Base-by-base conservation (phyloP, 163 green algal genomes). In the Chloromonas sp. region DNA sequence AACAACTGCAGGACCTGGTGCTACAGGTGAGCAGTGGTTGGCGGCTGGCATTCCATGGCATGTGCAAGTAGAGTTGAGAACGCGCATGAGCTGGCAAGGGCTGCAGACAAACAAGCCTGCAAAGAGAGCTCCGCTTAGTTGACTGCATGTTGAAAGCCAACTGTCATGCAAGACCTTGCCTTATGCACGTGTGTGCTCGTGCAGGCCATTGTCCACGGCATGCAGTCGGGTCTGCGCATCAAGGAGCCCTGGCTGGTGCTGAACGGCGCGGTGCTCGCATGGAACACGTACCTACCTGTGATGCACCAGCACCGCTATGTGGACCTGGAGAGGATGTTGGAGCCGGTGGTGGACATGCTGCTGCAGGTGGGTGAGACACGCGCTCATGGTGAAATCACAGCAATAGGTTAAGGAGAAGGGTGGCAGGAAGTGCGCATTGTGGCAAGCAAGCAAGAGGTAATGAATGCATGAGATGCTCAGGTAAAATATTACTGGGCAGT, bases 241-340 rank as follows among this genome's bases (percentile, higher is more conserved):
- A 82, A 85, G 58, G 88, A 91, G 87, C 86, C 89, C 0, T 93
- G 90, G 90, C 85, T 91, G 15, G 71, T 88, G 59, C 74, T 89
- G 77, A 93, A 93, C 71, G 85, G 84, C 3, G 90, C 90, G 0
- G 82, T 89, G 70, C 80, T 86, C 58, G 79, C 86, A 1, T 93
- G 90, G 88, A 93, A 93, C 83, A 86, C 86, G 0, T 91, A 88
- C 81, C 84, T 92, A n/a, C 87, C 87, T 36, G 74, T 87, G 77
- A 89, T 93, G 87, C 87, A 93, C 79, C 84, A 89, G 85, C 85
- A 89, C 82, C 62, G 84, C 11, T 87, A 87, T 58, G 61, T 58
- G 14, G 84, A 87, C 70, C 84, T 87, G 77, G 70, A 79, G 57
- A 58, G 15, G 1, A 74, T 81, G 58, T 78, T 87, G 14, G 61